These are phyloP conservation scores for Alternaria sp. DNA, from an alignment of 2,329 filamentous ascomycete genomes.

Conservation along the genomic window DNA sequence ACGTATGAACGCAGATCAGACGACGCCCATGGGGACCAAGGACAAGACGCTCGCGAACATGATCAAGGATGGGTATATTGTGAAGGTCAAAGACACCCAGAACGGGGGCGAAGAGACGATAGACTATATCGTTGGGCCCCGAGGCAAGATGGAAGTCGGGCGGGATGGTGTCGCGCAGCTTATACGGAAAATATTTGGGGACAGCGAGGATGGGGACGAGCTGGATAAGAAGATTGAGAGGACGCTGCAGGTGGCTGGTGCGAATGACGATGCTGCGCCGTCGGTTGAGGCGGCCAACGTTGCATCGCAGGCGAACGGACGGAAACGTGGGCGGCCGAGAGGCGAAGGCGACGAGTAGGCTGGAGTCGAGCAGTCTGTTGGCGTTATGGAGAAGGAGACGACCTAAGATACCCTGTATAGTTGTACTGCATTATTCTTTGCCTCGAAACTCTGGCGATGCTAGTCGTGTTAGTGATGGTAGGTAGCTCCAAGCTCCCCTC, in stretches of 20 bases:
- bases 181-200: constrained; percentile 54
- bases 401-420: neutral
- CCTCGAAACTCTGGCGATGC: neutral
- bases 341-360: constrained; percentile 16
- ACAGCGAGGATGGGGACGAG: constrained; percentile 46
- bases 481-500: constrained; percentile 4
- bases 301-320: constrained; percentile 18
- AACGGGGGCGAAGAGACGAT: constrained; percentile 79
- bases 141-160: constrained; percentile 86
- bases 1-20: constrained; percentile 77
- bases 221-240: constrained; percentile 45
- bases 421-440: neutral
- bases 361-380: neutral
- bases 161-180: constrained; percentile 77
- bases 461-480: neutral
- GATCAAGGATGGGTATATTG: constrained; percentile 82
- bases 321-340: constrained; percentile 28
- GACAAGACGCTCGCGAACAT: constrained; percentile 78
- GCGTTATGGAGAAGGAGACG: neutral
- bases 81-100: constrained; percentile 72
- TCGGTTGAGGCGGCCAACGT: constrained; percentile 10
- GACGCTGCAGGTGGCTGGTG: constrained; percentile 42
- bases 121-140: constrained; percentile 84
- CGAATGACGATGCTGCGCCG: constrained; percentile 17
- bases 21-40: constrained; percentile 76